phyloP scores from a whole-genome alignment of 768 basidiomycete genomes.

The Russula dissimulans region DNA sequence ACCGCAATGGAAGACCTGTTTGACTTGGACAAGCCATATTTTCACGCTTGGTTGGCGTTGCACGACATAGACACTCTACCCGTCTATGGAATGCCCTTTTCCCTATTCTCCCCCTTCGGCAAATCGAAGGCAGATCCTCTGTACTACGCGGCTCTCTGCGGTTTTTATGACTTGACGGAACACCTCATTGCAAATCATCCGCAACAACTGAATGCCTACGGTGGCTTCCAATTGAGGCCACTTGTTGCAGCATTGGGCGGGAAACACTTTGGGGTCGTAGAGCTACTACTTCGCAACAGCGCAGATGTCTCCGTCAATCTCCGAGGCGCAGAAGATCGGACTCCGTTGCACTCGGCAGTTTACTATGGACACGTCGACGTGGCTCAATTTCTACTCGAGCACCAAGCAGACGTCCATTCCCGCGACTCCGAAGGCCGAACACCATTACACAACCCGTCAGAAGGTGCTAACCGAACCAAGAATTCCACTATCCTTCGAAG shows the following conservation, averaged over 20 bases:
- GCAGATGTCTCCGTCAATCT: background rate
- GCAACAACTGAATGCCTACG: background rate
- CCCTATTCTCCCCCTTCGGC: background rate
- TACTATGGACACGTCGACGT: background rate
- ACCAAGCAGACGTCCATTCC: background rate
- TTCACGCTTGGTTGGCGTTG: background rate
- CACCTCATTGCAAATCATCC: background rate
- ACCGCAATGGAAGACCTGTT: background rate
- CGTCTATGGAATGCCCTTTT: background rate
- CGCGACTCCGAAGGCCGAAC: background rate
- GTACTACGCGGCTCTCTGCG: background rate
- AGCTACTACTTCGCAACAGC: background rate
- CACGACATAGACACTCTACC: background rate
- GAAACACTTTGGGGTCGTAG: background rate
- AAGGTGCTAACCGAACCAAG: background rate
- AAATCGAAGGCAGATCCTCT: background rate
- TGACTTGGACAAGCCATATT: background rate
- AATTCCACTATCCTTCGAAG: too few relatives aligned
- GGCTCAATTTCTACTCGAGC: background rate
- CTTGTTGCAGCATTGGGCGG: background rate
- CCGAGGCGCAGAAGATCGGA: background rate
- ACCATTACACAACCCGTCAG: background rate
- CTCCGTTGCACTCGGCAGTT: background rate
- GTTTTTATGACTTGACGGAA: background rate
- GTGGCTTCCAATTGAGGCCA: background rate